These are phyloP conservation scores for Amaranthus tricolor DNA, from an alignment of 179 eudicot species.

Conservation along the genomic window DNA sequence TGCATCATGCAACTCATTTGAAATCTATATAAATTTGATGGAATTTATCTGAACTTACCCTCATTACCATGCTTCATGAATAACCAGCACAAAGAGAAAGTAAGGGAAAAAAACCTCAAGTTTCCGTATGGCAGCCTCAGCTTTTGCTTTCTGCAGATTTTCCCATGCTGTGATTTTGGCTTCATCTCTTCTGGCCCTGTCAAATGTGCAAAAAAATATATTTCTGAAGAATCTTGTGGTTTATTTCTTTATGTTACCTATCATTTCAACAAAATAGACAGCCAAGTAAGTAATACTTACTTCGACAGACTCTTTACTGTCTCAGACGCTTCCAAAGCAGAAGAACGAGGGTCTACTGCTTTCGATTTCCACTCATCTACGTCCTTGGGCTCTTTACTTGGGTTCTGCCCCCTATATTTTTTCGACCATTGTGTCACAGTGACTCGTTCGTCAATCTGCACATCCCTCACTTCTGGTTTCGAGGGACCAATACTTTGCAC, in stretches of 20 bases:
- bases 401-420: constrained; percentile 41
- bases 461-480: constrained; percentile 71
- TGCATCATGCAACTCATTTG: constrained; percentile 26
- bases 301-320: constrained; percentile 58
- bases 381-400: constrained; percentile 46
- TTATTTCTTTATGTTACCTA: not conserved
- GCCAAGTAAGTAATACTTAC: constrained; percentile 34
- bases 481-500: constrained; percentile 42
- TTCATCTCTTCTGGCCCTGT: constrained; percentile 75
- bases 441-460: constrained; percentile 78
- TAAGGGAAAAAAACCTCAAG: constrained; percentile 56
- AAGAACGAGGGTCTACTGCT: constrained; percentile 50
- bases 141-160: constrained; percentile 91
- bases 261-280: not conserved
- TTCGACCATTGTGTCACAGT: constrained; percentile 78
- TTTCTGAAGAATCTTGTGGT: not conserved
- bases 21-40: too few relatives aligned
- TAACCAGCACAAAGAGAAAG: not conserved
- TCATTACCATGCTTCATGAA: not conserved
- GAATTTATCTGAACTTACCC: too few relatives aligned
- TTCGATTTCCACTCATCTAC: constrained; percentile 64
- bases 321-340: constrained; percentile 70
- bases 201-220: constrained; percentile 1
- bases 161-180: constrained; percentile 93
- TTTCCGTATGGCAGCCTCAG: constrained; percentile 81